Conservation (phyloP, 768 basidiomycete species). For the Suillus cothurnatus region DNA sequence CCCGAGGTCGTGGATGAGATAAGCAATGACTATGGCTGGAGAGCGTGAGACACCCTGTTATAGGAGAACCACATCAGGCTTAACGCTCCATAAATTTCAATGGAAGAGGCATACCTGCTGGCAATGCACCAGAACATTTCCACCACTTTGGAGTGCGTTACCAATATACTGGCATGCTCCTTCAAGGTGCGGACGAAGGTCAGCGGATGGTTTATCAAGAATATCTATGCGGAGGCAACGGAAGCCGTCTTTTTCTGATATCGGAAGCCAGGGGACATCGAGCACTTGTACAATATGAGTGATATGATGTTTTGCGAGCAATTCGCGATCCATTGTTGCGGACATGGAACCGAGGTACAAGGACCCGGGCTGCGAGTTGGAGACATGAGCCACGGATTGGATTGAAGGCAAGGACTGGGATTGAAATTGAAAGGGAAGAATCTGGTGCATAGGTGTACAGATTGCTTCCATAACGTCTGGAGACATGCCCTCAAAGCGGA, state of each 20-base stretch:
- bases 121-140: conserved; percentile 77
- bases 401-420: conserved; percentile 20
- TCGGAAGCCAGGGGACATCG: conserved; percentile 64
- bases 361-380: conserved; percentile 40
- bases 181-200: conserved; percentile 70
- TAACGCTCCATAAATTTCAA: background rate
- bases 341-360: conserved; percentile 73
- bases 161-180: conserved; percentile 70
- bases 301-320: conserved; percentile 52
- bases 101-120: conserved; percentile 60
- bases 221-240: conserved; percentile 69
- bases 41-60: conserved; percentile 76
- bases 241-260: conserved; percentile 45
- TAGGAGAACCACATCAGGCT: background rate
- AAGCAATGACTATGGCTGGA: conserved; percentile 76
- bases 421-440: conserved; percentile 47
- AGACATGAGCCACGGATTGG: conserved; percentile 17
- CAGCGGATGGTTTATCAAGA: conserved; percentile 59
- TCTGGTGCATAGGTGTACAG: conserved; percentile 84
- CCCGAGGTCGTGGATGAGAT: conserved; percentile 72
- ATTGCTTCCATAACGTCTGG: conserved; percentile 81
- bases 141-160: conserved; percentile 55
- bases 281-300: conserved; percentile 67
- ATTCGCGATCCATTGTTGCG: conserved; percentile 56
- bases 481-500: conserved; percentile 74